Conservation (phyloP, 139 green algal genomes). For the Mesostigma viride region DNA sequence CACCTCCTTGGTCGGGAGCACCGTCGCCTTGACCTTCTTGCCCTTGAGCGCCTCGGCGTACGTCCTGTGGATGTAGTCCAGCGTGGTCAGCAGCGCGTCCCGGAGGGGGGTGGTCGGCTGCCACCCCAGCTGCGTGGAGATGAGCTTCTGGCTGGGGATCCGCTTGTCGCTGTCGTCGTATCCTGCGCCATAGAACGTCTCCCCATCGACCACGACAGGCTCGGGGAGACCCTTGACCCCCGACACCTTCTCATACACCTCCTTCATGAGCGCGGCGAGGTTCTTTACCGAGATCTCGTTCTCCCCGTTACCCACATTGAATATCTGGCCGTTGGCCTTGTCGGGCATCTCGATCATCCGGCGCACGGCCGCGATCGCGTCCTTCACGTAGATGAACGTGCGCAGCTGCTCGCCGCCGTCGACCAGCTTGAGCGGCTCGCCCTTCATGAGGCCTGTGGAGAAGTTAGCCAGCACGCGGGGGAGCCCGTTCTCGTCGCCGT, state of each 20-base stretch:
- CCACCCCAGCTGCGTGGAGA: conserved; percentile 17
- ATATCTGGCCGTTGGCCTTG: conserved; percentile 7
- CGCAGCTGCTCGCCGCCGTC: conserved; percentile 19
- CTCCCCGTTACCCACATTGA: conserved; percentile 20
- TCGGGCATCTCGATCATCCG: conserved; percentile 24
- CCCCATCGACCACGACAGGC: not conserved
- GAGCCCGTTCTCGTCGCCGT: conserved; percentile 11
- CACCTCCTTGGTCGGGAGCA: too few relatives aligned
- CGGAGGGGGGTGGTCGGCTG: conserved; percentile 3
- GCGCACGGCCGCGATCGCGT: conserved; percentile 17
- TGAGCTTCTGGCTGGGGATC: conserved; percentile 19
- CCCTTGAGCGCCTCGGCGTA: conserved; percentile 17
- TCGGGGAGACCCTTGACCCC: not conserved
- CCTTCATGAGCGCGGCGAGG: conserved; percentile 16
- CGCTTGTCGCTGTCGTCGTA: conserved; percentile 24
- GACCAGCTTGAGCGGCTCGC: conserved; percentile 20
- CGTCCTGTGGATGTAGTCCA: conserved; percentile 18
- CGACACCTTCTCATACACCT: too few relatives aligned
- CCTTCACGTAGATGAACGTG: conserved; percentile 24
- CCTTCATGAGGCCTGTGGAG: conserved; percentile 16
- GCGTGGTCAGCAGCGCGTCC: conserved; percentile 12
- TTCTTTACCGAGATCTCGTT: conserved; percentile 18
- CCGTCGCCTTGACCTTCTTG: not conserved
- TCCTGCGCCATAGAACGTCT: conserved; percentile 17
- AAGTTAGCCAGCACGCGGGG: conserved; percentile 22